Percentiles rank a stretch among this genome's conserved stretches.
Evolutionary conservation across 306 rosid genomes (phyloP).

Genomic region (Begonia peltatifolia): DNA sequence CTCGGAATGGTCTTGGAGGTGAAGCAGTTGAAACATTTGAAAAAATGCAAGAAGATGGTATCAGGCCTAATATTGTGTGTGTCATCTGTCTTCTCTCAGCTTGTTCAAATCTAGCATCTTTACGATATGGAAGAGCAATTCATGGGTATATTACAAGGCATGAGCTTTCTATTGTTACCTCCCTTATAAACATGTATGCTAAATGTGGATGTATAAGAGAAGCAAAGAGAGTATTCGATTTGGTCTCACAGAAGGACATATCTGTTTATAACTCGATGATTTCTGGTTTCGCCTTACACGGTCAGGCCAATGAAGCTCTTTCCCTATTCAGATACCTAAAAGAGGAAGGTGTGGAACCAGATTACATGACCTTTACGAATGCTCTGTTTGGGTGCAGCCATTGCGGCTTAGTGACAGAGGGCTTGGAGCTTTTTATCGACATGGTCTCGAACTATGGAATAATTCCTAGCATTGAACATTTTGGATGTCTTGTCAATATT

Average conservation of each 20-base stretch:
- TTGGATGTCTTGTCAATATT: slow-evolving; percentile 52
- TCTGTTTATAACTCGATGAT: slow-evolving; percentile 65
- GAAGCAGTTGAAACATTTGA: slow-evolving; percentile 42
- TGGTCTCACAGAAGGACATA: slow-evolving; percentile 30
- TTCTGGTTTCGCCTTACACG: slow-evolving; percentile 56
- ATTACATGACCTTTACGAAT: slow-evolving; percentile 47
- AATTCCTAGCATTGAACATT: slow-evolving; percentile 51
- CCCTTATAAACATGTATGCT: slow-evolving; percentile 72
- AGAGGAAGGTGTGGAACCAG: slow-evolving; percentile 34
- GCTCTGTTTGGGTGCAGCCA: slow-evolving; percentile 63
- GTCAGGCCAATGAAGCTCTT: slow-evolving; percentile 56
- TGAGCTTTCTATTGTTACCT: slow-evolving; percentile 25
- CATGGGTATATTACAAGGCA: slow-evolving; percentile 55
- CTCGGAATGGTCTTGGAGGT: slow-evolving; percentile 29
- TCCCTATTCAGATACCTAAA: slow-evolving; percentile 25
- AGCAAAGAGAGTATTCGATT: slow-evolving; percentile 37
- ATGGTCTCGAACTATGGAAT: slow-evolving; percentile 42
- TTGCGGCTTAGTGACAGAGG: slow-evolving; percentile 41
- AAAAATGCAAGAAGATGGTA: slow-evolving; percentile 52
- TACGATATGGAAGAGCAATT: slow-evolving; percentile 51
- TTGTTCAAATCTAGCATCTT: slow-evolving; percentile 36
- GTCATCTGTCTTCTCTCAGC: slow-evolving; percentile 39
- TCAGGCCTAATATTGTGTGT: slow-evolving; percentile 39
- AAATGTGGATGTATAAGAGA: slow-evolving; percentile 47
- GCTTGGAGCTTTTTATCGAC: slow-evolving; percentile 42